These are phyloP conservation scores for Osmanthus fragrans DNA, from an alignment of 257 asterid genomes.

Conservation along the genomic window DNA sequence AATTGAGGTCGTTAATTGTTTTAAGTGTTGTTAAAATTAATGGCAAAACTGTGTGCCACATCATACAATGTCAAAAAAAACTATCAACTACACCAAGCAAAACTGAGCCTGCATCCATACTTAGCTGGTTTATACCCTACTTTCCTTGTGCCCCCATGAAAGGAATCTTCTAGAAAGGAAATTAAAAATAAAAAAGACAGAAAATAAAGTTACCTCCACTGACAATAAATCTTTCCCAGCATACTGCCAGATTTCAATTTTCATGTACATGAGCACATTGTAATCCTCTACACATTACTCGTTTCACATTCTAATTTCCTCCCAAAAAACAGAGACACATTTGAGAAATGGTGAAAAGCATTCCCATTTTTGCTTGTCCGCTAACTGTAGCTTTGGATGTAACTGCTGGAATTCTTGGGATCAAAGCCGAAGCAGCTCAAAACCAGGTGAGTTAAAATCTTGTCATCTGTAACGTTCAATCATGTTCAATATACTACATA, in stretches of 20 bases:
- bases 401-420: conserved; percentile 68
- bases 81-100: too few relatives aligned
- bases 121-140: conserved; percentile 65
- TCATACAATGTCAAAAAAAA: too few relatives aligned
- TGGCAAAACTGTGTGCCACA: too few relatives aligned
- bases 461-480: neutral
- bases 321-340: neutral
- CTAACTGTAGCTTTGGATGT: conserved; percentile 68
- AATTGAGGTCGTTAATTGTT: too few relatives aligned
- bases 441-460: conserved; percentile 45
- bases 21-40: too few relatives aligned
- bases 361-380: conserved; percentile 60
- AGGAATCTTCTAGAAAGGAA: conserved; percentile 36
- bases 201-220: conserved; percentile 42
- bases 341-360: conserved; percentile 44
- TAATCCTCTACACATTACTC: neutral
- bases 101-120: conserved; percentile 18
- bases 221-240: conserved; percentile 44
- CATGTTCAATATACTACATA: neutral
- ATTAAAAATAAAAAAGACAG: conserved; percentile 22
- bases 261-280: neutral
- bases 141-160: conserved; percentile 43
- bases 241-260: too few relatives aligned
- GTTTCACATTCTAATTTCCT: neutral
- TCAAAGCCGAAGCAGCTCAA: conserved; percentile 82